phyloP scores from a whole-genome alignment of 1,284 basidiomycete species.

The Filobasidium uniguttulatum region DNA sequence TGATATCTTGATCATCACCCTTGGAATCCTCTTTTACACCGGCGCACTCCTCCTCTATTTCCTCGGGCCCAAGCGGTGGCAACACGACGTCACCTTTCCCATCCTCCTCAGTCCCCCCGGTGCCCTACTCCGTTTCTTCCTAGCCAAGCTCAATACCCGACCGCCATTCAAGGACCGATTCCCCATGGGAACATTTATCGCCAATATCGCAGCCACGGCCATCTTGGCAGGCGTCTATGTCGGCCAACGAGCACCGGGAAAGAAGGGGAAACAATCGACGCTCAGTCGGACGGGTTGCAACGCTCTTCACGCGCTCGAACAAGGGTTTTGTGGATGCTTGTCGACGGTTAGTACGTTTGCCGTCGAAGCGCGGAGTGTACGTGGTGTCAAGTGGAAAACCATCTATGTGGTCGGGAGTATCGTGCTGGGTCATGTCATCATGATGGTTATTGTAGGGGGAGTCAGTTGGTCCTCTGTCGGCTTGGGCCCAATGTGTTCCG shows the following conservation, averaged over 20 bases:
- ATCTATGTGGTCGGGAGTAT: slow-evolving; percentile 59
- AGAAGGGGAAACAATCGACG: slow-evolving; percentile 1
- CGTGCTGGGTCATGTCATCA: slow-evolving; percentile 52
- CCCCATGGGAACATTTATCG: slow-evolving; percentile 75
- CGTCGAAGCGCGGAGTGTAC: slow-evolving; percentile 57
- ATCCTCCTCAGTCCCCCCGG: slow-evolving; percentile 83
- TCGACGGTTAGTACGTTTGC: slow-evolving; percentile 91
- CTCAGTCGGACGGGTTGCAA: slow-evolving; percentile 45
- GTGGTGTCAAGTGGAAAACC: slow-evolving; percentile 38
- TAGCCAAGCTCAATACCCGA: slow-evolving; percentile 59
- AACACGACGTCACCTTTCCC: slow-evolving; percentile 71
- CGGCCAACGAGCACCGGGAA: slow-evolving; percentile 45
- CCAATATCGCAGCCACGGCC: slow-evolving; percentile 69
- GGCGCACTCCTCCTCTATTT: slow-evolving; percentile 63
- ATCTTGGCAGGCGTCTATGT: slow-evolving; percentile 59
- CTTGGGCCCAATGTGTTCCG: slow-evolving; percentile 6
- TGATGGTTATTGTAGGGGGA: slow-evolving; percentile 64
- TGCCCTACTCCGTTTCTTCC: slow-evolving; percentile 65
- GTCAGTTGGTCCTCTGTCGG: slow-evolving; percentile 43
- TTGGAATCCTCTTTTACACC: slow-evolving; percentile 36
- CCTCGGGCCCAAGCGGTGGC: slow-evolving; percentile 52
- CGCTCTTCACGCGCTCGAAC: slow-evolving; percentile 61
- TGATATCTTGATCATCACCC: slow-evolving; percentile 26
- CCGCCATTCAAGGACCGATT: slow-evolving; percentile 43
- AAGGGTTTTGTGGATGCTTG: slow-evolving; percentile 91